Conservation (phyloP, 306 rosid genomes). For the Citrullus amarus region DNA sequence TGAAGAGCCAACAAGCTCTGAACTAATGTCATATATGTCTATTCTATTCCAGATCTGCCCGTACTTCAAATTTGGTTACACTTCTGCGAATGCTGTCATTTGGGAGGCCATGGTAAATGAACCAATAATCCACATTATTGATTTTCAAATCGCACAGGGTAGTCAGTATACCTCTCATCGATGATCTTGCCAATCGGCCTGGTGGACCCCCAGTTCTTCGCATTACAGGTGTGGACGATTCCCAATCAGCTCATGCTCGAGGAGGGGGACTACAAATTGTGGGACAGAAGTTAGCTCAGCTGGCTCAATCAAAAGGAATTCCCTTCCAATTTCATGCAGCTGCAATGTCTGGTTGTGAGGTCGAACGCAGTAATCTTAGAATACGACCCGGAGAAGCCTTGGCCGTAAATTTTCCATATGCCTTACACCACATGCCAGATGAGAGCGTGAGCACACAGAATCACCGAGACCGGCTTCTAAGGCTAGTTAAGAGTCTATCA, state of each 20-base stretch:
- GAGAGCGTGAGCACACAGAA: constrained; percentile 89
- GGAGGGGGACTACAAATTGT: constrained; percentile 86
- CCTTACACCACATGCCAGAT: constrained; percentile 93
- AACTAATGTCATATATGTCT: constrained; percentile 69
- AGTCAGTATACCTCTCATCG: constrained; percentile 56
- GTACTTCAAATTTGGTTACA: constrained; percentile 65
- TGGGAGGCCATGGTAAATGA: constrained; percentile 57
- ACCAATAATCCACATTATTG: constrained; percentile 65
- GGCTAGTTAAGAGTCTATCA: constrained; percentile 63
- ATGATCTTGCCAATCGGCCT: constrained; percentile 42
- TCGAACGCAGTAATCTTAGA: constrained; percentile 31
- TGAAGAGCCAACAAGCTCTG: constrained; percentile 60
- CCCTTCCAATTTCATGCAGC: constrained; percentile 76
- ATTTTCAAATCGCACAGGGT: constrained; percentile 94
- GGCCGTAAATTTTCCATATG: constrained; percentile 65
- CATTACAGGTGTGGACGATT: constrained; percentile 77
- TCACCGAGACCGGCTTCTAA: constrained; percentile 66
- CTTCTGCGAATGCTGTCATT: constrained; percentile 54
- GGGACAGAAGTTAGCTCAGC: constrained; percentile 28
- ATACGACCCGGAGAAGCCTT: constrained; percentile 52
- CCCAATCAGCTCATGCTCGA: constrained; percentile 73
- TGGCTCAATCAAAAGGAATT: constrained; percentile 33
- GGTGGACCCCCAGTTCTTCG: constrained; percentile 53
- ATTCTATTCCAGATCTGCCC: constrained; percentile 54
- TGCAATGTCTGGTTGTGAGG: constrained; percentile 61